phyloP scores from a whole-genome alignment of 495 filamentous ascomycete genomes.

The Penicillium lagena region DNA sequence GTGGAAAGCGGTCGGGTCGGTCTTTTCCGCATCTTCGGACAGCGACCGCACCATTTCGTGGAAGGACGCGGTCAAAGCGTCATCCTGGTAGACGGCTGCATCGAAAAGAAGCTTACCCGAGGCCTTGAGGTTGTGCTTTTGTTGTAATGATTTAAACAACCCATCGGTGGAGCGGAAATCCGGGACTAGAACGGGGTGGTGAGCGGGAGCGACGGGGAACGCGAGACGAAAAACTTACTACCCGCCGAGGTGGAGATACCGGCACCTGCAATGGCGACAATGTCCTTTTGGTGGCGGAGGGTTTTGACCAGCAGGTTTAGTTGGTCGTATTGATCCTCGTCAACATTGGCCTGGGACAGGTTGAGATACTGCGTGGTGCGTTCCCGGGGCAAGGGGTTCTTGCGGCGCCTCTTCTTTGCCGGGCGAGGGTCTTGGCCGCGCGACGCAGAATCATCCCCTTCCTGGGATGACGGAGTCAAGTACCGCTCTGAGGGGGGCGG shows the following conservation, averaged over 20 bases:
- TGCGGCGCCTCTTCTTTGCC: constrained; percentile 64
- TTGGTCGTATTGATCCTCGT: constrained; percentile 41
- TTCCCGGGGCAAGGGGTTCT: constrained; percentile 55
- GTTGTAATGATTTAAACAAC: constrained; percentile 75
- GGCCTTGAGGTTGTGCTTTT: constrained; percentile 82
- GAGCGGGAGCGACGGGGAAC: constrained; percentile 46
- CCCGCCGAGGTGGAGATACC: constrained; percentile 96
- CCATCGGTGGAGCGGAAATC: constrained; percentile 91
- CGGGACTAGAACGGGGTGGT: constrained; percentile 56
- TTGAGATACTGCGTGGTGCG: constrained; percentile 74
- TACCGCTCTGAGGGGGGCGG: constrained; percentile 48
- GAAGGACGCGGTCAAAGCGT: constrained; percentile 78
- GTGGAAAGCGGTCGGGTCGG: constrained; percentile 84
- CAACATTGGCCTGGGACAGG: constrained; percentile 43
- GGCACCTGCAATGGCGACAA: constrained; percentile 92
- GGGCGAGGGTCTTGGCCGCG: constrained; percentile 49
- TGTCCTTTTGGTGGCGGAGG: constrained; percentile 86
- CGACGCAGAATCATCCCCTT: constrained; percentile 37
- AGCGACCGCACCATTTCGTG: constrained; percentile 92
- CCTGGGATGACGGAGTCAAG: constrained; percentile 54
- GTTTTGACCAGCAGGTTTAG: constrained; percentile 65
- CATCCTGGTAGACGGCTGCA: constrained; percentile 92
- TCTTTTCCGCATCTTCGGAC: constrained; percentile 64
- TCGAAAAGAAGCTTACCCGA: constrained; percentile 96
- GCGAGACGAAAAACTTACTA: constrained; percentile 55